Conservation (phyloP, 371 early-diverging fungal genomes). For the Mortierella sp. region DNA sequence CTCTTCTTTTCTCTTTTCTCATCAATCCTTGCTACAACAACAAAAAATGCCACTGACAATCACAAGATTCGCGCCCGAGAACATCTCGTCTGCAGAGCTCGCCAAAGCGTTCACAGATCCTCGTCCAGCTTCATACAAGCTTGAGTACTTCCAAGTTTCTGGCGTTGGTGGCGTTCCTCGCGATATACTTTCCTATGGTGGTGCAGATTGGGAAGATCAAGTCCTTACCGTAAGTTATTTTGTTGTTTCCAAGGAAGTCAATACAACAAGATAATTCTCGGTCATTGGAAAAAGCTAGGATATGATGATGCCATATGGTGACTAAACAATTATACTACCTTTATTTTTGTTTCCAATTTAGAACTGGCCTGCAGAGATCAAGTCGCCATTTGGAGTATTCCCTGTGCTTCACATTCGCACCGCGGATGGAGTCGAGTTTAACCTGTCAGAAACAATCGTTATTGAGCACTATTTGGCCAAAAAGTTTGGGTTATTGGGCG, state of each 20-base stretch:
- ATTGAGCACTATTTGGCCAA: slow-evolving; percentile 42
- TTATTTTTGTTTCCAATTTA: neutral
- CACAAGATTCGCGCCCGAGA: slow-evolving; percentile 23
- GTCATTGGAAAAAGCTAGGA: too few species aligned
- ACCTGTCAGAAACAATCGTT: slow-evolving; percentile 23
- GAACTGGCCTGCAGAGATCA: slow-evolving; percentile 29
- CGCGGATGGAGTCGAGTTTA: slow-evolving; percentile 16
- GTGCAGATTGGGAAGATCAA: slow-evolving; percentile 31
- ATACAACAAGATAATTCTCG: neutral
- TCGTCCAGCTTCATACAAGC: slow-evolving; percentile 19
- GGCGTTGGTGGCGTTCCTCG: slow-evolving; percentile 24
- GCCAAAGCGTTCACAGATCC: slow-evolving; percentile 20
- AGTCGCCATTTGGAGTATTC: slow-evolving; percentile 26
- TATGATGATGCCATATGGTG: too few species aligned
- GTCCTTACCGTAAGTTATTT: slow-evolving; percentile 14
- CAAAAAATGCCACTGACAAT: slow-evolving; percentile 28
- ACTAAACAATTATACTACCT: neutral
- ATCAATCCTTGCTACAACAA: neutral
- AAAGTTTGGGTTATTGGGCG: slow-evolving; percentile 39
- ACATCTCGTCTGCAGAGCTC: slow-evolving; percentile 21
- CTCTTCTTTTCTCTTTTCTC: neutral
- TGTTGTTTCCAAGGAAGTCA: neutral
- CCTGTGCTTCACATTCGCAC: slow-evolving; percentile 45
- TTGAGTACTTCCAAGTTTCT: slow-evolving; percentile 37
- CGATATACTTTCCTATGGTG: slow-evolving; percentile 42